These are phyloP conservation scores for Cyclanthera cordifolia DNA, from an alignment of 306 rosid genomes.

Conservation along the genomic window DNA sequence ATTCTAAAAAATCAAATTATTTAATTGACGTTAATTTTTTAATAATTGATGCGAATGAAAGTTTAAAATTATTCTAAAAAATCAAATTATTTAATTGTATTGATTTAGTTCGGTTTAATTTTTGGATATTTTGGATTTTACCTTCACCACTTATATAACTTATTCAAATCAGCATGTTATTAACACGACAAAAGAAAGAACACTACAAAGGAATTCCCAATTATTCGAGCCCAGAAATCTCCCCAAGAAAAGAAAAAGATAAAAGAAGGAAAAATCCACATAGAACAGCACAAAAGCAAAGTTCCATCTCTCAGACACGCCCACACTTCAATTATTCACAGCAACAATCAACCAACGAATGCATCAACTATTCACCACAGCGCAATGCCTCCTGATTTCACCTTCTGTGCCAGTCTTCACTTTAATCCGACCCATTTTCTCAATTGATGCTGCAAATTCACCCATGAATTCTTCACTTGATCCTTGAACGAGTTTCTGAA, in stretches of 20 bases:
- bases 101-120: no score
- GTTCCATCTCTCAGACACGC: background rate
- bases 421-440: conserved; percentile 59
- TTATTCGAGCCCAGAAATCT: background rate
- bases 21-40: no score
- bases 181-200: background rate
- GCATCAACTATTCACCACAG: conserved; percentile 43
- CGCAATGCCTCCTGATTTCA: conserved; percentile 75
- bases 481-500: conserved; percentile 42
- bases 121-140: no score
- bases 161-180: conserved; percentile 10
- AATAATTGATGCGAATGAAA: no score
- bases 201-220: background rate
- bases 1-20: no score
- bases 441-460: conserved; percentile 59
- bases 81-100: no score
- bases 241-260: background rate
- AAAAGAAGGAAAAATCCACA: background rate
- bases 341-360: background rate
- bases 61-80: no score
- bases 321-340: background rate
- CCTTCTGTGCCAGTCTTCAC: conserved; percentile 72
- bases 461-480: conserved; percentile 35
- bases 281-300: background rate
- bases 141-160: no score